Conservation (phyloP, 768 basidiomycete species). For the Mycena pura region DNA sequence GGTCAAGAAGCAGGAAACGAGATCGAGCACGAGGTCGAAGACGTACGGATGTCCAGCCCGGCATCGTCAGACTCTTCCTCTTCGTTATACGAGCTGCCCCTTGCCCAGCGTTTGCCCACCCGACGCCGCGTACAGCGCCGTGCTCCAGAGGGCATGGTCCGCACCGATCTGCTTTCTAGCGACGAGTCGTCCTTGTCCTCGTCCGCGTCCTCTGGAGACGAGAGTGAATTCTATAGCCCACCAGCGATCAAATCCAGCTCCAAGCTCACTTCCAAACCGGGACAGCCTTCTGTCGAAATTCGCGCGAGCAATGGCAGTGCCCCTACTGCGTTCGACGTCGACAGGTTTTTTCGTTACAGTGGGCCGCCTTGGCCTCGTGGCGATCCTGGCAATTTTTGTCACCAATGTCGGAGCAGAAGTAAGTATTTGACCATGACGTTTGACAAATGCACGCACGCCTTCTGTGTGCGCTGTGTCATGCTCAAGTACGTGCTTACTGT, state of each 20-base stretch:
- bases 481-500: conserved; percentile 8
- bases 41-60: not conserved
- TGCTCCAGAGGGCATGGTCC: not conserved
- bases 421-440: not conserved
- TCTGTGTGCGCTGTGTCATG: conserved; percentile 23
- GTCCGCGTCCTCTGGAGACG: not conserved
- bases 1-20: too few species aligned
- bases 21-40: not conserved
- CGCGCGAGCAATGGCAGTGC: conserved; percentile 1
- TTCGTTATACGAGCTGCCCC: not conserved
- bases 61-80: conserved; percentile 1
- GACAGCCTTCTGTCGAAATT: not conserved
- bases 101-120: not conserved
- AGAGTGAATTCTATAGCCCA: not conserved
- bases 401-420: conserved; percentile 16
- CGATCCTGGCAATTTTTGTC: not conserved
- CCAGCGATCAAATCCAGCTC: not conserved
- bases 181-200: not conserved
- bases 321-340: not conserved
- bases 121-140: not conserved
- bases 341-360: conserved; percentile 24
- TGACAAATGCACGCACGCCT: conserved; percentile 3
- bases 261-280: not conserved
- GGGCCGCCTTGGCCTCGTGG: conserved; percentile 24
- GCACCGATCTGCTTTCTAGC: not conserved